Evolutionary conservation across 2,329 filamentous ascomycete genomes (phyloP).

Genomic region (Colletotrichum lupini): DNA sequence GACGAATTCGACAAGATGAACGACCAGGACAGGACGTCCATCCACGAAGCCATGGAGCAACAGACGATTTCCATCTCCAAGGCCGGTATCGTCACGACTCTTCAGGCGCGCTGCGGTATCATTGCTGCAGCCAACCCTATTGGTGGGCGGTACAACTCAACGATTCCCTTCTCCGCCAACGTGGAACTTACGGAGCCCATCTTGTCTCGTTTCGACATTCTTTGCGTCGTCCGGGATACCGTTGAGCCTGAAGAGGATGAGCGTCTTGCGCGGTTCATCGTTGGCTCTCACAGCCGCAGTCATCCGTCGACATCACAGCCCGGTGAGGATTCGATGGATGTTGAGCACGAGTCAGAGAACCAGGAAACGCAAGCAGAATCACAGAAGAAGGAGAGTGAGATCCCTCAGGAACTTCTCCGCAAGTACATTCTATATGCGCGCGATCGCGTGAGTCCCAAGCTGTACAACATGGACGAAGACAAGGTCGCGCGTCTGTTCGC

Average conservation of each 20-base stretch:
- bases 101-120: slow-evolving; percentile 95
- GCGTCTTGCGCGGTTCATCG: slow-evolving; percentile 91
- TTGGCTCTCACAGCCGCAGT: slow-evolving; percentile 91
- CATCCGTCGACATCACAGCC: slow-evolving; percentile 72
- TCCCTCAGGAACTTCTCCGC: slow-evolving; percentile 88
- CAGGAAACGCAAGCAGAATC: slow-evolving; percentile 48
- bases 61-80: slow-evolving; percentile 99
- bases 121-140: slow-evolving; percentile 97
- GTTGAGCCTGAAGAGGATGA: slow-evolving; percentile 95
- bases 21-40: slow-evolving; percentile 96
- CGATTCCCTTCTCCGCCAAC: slow-evolving; percentile 94
- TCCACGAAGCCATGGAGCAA: slow-evolving; percentile 99
- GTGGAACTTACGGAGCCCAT: slow-evolving; percentile 98
- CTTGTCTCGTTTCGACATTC: slow-evolving; percentile 95
- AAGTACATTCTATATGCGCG: slow-evolving; percentile 98
- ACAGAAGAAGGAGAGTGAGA: slow-evolving; percentile 70
- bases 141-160: slow-evolving; percentile 95
- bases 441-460: slow-evolving; percentile 88
- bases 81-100: slow-evolving; percentile 95
- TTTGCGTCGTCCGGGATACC: slow-evolving; percentile 95
- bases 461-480: slow-evolving; percentile 98
- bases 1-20: slow-evolving; percentile 99
- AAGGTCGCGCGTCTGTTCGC: slow-evolving; percentile 94
- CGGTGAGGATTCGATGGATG: slow-evolving; percentile 67
- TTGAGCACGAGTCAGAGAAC: slow-evolving; percentile 65